Conservation (phyloP, 805 yeast species). For the Lachancea dasiensis region DNA sequence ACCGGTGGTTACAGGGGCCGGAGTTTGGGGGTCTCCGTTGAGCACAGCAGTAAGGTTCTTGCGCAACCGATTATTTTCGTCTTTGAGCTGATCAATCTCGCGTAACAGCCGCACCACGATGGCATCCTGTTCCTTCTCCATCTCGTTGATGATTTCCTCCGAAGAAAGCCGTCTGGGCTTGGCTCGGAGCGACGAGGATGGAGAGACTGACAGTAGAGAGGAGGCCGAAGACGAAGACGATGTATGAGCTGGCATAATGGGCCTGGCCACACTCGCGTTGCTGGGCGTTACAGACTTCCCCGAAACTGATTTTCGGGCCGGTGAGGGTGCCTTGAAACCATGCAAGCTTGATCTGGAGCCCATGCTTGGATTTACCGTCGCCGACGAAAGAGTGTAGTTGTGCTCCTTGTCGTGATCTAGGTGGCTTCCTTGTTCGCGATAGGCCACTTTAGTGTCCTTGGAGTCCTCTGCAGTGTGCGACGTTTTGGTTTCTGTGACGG, state of each 20-base stretch:
- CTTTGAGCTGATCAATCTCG: conserved; percentile 44
- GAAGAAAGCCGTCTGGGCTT: conserved; percentile 19
- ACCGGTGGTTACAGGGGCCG: background rate
- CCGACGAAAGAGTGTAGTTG: too few species aligned
- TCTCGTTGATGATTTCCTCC: conserved; percentile 48
- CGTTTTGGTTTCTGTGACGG: too few species aligned
- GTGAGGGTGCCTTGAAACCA: conserved; percentile 7
- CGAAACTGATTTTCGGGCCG: conserved; percentile 4
- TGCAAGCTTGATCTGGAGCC: background rate
- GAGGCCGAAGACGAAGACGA: conserved; percentile 7
- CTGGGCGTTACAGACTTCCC: conserved; percentile 1
- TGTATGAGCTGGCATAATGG: conserved; percentile 3
- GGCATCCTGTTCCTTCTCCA: conserved; percentile 64
- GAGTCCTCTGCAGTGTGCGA: too few species aligned
- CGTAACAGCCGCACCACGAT: conserved; percentile 49
- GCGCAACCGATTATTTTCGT: conserved; percentile 40
- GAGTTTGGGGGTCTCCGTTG: conserved; percentile 8
- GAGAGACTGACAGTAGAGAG: conserved; percentile 1
- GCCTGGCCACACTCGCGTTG: conserved; percentile 8
- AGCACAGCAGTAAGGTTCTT: conserved; percentile 15
- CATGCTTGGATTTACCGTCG: too few species aligned
- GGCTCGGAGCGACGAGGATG: conserved; percentile 1
- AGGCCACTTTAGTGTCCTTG: too few species aligned
- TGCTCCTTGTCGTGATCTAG: too few species aligned
- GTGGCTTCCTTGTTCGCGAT: too few species aligned